These are phyloP conservation scores for Eucalyptus cladocalyx DNA, from an alignment of 345 rosid genomes.

Conservation along the genomic window DNA sequence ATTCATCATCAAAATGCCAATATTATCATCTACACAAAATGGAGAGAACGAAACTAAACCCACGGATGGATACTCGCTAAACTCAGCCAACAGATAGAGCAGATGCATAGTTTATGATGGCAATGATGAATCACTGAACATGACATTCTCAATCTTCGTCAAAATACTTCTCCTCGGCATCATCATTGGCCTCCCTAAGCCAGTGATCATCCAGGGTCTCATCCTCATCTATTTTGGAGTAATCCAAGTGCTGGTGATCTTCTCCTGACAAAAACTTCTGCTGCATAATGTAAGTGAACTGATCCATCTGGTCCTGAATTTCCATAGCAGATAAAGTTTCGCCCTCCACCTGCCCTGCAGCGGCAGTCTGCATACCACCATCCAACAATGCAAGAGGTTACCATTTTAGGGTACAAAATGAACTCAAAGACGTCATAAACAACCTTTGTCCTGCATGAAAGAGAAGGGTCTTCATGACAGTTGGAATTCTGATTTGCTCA, in stretches of 20 bases:
- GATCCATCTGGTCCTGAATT: conserved; percentile 79
- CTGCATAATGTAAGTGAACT: conserved; percentile 69
- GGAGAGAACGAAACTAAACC: background rate
- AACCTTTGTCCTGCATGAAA: background rate
- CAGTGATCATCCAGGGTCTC: conserved; percentile 93
- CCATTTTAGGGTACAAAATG: background rate
- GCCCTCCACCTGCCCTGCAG: background rate
- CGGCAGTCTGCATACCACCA: background rate
- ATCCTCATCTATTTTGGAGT: conserved; percentile 73
- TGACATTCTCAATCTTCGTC: conserved; percentile 28
- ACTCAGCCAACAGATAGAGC: background rate
- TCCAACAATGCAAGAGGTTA: background rate
- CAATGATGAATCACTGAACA: background rate
- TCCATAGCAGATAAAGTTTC: conserved; percentile 39
- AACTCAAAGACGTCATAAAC: background rate
- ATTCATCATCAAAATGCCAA: background rate
- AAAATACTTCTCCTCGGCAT: conserved; percentile 92
- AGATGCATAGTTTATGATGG: background rate
- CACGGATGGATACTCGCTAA: background rate
- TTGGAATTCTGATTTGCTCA: background rate
- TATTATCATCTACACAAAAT: background rate
- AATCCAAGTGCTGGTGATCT: conserved; percentile 79
- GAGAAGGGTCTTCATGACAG: background rate
- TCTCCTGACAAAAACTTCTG: conserved; percentile 88
- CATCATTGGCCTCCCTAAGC: conserved; percentile 62